Evolutionary conservation across 768 basidiomycete genomes (phyloP).

Genomic region (Pleurotus platypus): DNA sequence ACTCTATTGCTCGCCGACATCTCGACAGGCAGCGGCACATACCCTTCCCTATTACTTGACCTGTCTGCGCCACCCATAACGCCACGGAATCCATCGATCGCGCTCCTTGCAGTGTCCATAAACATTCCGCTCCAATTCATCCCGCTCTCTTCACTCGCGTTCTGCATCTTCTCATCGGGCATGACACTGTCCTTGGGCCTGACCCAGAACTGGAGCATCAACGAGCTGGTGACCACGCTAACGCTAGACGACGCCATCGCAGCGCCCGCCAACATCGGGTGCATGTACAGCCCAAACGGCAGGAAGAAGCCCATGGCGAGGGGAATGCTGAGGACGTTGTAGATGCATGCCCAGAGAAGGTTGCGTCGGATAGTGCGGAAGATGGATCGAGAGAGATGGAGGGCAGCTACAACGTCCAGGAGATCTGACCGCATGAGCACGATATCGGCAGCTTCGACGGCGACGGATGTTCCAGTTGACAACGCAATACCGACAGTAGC

Average conservation of each 20-base stretch:
- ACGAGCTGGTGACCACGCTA: slow-evolving; percentile 87
- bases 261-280: slow-evolving; percentile 97
- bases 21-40: slow-evolving; percentile 72
- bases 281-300: slow-evolving; percentile 88
- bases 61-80: slow-evolving; percentile 27
- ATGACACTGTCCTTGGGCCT: slow-evolving; percentile 68
- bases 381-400: slow-evolving; percentile 85
- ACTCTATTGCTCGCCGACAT: slow-evolving; percentile 31
- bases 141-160: slow-evolving; percentile 37
- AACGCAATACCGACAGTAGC: slow-evolving; percentile 96
- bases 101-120: slow-evolving; percentile 41
- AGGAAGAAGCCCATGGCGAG: slow-evolving; percentile 97
- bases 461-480: slow-evolving; percentile 94
- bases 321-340: slow-evolving; percentile 91
- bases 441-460: slow-evolving; percentile 97
- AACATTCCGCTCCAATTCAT: slow-evolving; percentile 41
- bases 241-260: slow-evolving; percentile 99
- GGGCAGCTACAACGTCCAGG: slow-evolving; percentile 94
- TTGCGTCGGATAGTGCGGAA: slow-evolving; percentile 90
- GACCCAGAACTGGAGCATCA: slow-evolving; percentile 83
- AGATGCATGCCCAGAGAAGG: slow-evolving; percentile 93
- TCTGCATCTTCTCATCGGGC: slow-evolving; percentile 59
- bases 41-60: slow-evolving; percentile 44
- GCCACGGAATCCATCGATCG: slow-evolving; percentile 35
- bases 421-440: slow-evolving; percentile 97